Evolutionary conservation across 169 alveolate genomes (phyloP).

Genomic region (Eimeria sp.): DNA sequence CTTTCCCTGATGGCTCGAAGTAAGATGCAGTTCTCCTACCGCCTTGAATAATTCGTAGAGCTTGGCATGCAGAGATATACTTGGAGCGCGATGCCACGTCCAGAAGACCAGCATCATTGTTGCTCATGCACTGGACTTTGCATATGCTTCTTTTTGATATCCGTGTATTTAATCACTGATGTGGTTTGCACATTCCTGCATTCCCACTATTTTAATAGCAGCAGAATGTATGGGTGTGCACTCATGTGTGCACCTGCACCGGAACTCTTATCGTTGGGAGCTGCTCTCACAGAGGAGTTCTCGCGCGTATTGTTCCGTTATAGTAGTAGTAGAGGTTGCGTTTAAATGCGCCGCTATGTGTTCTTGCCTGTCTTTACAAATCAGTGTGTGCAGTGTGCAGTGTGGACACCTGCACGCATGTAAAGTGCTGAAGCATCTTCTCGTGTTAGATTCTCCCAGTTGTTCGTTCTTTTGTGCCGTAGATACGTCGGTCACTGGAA

Average conservation of each 20-base stretch:
- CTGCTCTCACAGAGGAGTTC: neutral
- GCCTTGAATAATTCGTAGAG: neutral
- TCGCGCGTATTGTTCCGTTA: neutral
- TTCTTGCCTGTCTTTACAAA: neutral
- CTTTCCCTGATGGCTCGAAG: constrained; percentile 81
- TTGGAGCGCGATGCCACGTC: neutral
- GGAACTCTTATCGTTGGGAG: neutral
- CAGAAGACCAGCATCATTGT: neutral
- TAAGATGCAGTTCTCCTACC: neutral
- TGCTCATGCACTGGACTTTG: neutral
- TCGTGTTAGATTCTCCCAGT: neutral
- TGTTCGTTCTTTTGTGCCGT: neutral
- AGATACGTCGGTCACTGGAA: constrained; percentile 88
- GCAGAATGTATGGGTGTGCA: neutral
- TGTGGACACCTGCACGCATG: neutral
- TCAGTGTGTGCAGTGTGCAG: neutral
- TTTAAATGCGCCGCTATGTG: neutral
- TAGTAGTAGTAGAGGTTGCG: neutral
- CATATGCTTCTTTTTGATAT: neutral
- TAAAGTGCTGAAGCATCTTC: neutral
- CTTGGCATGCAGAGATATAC: neutral
- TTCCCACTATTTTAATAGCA: too few relatives aligned
- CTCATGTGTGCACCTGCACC: neutral
- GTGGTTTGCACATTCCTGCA: neutral
- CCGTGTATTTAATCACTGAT: neutral